A percentile compares a stretch with the other conserved stretches of the same genome.
Evolutionary conservation across 2,329 filamentous ascomycete genomes (phyloP).

Genomic region (Coleophoma cylindrospora): DNA sequence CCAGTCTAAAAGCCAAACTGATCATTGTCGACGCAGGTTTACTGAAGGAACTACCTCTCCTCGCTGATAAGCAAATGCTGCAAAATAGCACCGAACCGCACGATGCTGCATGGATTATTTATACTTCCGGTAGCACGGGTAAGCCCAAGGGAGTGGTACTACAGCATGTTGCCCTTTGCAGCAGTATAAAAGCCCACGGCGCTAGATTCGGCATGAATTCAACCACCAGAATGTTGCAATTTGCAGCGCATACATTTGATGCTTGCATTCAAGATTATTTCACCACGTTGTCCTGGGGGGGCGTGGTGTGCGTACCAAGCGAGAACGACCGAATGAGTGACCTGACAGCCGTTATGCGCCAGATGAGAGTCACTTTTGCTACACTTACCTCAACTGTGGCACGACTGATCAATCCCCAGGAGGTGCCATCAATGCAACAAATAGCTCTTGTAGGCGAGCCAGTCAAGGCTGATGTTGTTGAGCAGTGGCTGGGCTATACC

Average conservation of each 20-base stretch:
- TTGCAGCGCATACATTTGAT: conserved; percentile 1
- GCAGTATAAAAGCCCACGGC: conserved; percentile 1
- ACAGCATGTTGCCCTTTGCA: conserved; percentile 1
- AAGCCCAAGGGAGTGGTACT: conserved; percentile 1
- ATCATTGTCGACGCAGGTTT: not conserved
- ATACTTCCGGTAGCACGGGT: conserved; percentile 1
- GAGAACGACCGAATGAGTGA: conserved; percentile 1
- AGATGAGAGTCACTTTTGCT: not conserved
- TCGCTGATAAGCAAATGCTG: conserved; percentile 1
- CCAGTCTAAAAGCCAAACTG: not conserved
- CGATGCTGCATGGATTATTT: not conserved
- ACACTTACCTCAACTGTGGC: conserved; percentile 1
- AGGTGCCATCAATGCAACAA: conserved; percentile 1
- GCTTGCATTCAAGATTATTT: not conserved
- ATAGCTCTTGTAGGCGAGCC: conserved; percentile 1
- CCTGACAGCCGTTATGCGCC: not conserved
- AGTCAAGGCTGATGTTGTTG: not conserved
- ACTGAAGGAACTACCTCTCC: not conserved
- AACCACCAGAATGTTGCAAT: conserved; percentile 1
- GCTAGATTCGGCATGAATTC: conserved; percentile 1
- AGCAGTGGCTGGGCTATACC: not conserved
- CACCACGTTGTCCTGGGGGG: conserved; percentile 1
- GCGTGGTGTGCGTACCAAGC: not conserved
- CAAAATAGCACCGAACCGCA: not conserved
- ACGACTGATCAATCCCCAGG: not conserved